Base-by-base conservation (phyloP, 371 early-diverging fungal genomes). In the Cokeromyces recurvatus region DNA sequence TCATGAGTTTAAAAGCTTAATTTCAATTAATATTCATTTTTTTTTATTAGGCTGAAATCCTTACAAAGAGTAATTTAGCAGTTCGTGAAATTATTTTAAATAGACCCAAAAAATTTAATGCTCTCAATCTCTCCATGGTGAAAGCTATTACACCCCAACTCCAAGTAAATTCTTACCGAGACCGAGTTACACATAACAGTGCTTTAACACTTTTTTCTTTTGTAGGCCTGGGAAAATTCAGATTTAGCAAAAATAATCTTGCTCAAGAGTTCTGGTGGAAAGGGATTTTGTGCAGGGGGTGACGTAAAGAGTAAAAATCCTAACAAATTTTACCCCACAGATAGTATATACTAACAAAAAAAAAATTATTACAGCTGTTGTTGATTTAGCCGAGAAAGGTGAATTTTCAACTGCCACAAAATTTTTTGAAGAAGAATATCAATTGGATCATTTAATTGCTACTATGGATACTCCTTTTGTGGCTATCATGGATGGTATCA, bases 271-370 rank as follows among this genome's bases (percentile, higher is more conserved):
- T 77, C 74, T 41, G 89, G 86, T 48, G 79, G 77, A 27, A 78
- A 78, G 48, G 96, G 91, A 2, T 96, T 96, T 64, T 98, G 97
- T 66, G 94, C 98, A 20, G 98, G 98, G 24, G 98, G 97, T 27
- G 98, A 98, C 63, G 94, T 98, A 6, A 90, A 90, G 60, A 62
- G 81, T 85, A 71, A 58, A 53, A 47, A 25, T 4, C 5, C 7
- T 21, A 36, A 44, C 2, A 17, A 21, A 4, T n/a, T 29, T 19
- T 29, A 16, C 2, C 17, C 6, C 24, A 44, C 20, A n/a, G n/a
- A n/a, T n/a, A n/a, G n/a, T n/a, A n/a, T n/a, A n/a, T n/a, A n/a
- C n/a, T n/a, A n/a, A n/a, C n/a, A n/a, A n/a, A n/a, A n/a, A n/a
- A n/a, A n/a, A n/a, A n/a, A n/a, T n/a, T n/a, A n/a, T n/a, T n/a